A percentile compares a stretch with the other conserved stretches of the same genome.
These are phyloP conservation scores for Xylariaceae sp. DNA, from an alignment of 2,329 filamentous ascomycete genomes.

Conservation along the genomic window DNA sequence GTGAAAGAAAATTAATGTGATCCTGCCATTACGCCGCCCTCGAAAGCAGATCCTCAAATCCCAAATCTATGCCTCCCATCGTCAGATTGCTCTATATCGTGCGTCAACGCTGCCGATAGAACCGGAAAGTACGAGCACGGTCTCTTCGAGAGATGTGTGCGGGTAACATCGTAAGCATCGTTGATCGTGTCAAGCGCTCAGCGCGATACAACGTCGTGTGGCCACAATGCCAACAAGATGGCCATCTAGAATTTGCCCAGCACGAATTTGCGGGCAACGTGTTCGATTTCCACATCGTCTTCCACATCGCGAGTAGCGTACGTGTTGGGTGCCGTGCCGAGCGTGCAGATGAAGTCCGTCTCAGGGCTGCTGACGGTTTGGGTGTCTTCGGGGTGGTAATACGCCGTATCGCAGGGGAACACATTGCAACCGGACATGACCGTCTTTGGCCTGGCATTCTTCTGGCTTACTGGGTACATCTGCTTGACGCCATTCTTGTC, in stretches of 20 bases:
- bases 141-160: slow-evolving; percentile 6
- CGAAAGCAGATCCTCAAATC: slow-evolving; percentile 5
- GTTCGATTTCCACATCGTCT: slow-evolving; percentile 8
- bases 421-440: slow-evolving; percentile 44
- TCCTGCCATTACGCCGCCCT: background rate
- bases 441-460: slow-evolving; percentile 20
- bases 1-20: background rate
- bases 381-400: slow-evolving; percentile 50
- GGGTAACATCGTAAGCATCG: slow-evolving; percentile 27
- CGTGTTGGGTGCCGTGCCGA: slow-evolving; percentile 35
- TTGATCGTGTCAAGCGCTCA: slow-evolving; percentile 30
- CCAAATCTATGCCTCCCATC: slow-evolving; percentile 7
- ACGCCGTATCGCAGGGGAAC: slow-evolving; percentile 50
- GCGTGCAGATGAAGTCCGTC: slow-evolving; percentile 46
- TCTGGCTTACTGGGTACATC: slow-evolving; percentile 42
- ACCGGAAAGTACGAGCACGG: slow-evolving; percentile 1
- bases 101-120: slow-evolving; percentile 11
- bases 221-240: background rate
- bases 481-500: slow-evolving; percentile 50
- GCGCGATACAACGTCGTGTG: slow-evolving; percentile 17
- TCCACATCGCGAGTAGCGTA: slow-evolving; percentile 22
- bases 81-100: slow-evolving; percentile 1
- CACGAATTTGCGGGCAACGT: slow-evolving; percentile 33
- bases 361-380: slow-evolving; percentile 50
- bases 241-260: slow-evolving; percentile 31